Percentiles rank a stretch among this genome's conserved stretches.
Evolutionary conservation across 1,284 basidiomycete genomes (phyloP).

Genomic region (Fomitopsis palustris): DNA sequence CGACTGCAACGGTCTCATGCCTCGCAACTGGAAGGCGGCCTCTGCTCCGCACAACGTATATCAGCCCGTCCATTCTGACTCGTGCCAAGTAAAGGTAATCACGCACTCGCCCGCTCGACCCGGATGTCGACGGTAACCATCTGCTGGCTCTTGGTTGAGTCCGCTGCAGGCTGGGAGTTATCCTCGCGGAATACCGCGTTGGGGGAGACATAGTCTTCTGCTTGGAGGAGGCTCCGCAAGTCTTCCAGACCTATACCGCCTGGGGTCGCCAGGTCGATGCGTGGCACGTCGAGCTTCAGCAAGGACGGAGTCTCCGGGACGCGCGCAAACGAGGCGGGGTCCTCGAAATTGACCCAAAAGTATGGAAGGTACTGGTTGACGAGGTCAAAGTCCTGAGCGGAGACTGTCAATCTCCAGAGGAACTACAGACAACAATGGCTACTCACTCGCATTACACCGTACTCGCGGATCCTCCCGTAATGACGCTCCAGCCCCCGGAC

Average conservation of each 20-base stretch:
- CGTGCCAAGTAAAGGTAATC: not conserved
- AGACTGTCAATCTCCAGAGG: not conserved
- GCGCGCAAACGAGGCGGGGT: slow-evolving; percentile 35
- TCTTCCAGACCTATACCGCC: slow-evolving; percentile 36
- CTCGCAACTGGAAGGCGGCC: not conserved
- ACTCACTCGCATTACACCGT: slow-evolving; percentile 44
- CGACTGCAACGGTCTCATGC: not conserved
- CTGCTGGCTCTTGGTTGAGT: not conserved
- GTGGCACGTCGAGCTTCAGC: slow-evolving; percentile 22
- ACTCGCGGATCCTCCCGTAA: slow-evolving; percentile 51
- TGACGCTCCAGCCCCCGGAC: slow-evolving; percentile 51
- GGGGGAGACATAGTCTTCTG: slow-evolving; percentile 7
- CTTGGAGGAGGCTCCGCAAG: slow-evolving; percentile 19
- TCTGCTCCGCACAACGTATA: not conserved
- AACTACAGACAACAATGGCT: not conserved
- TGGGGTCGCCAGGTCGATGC: slow-evolving; percentile 9
- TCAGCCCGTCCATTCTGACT: not conserved
- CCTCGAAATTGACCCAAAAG: slow-evolving; percentile 41
- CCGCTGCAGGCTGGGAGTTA: not conserved
- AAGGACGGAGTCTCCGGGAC: slow-evolving; percentile 23
- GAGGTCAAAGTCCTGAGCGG: slow-evolving; percentile 44
- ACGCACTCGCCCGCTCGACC: slow-evolving; percentile 21
- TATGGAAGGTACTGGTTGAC: slow-evolving; percentile 35
- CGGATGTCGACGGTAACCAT: slow-evolving; percentile 18
- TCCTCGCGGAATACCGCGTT: not conserved